A percentile compares a stretch with the other conserved stretches of the same genome.
phyloP scores from a whole-genome alignment of 2,329 filamentous ascomycete genomes.

The Claviceps spartinae region DNA sequence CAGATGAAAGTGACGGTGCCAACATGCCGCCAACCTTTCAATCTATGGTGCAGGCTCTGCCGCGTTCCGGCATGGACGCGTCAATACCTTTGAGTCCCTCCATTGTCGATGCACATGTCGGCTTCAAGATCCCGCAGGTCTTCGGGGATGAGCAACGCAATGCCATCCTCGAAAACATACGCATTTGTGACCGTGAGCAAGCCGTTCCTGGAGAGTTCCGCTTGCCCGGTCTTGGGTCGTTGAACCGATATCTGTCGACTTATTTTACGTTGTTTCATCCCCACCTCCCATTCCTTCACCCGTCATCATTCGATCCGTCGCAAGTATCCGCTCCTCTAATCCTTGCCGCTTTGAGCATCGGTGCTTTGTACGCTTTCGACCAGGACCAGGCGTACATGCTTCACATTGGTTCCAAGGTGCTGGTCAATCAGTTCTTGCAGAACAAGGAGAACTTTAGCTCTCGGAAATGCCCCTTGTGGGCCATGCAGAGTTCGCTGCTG shows the following conservation, averaged over 20 bases:
- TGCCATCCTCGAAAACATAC: slow-evolving; percentile 75
- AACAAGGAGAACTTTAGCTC: slow-evolving; percentile 99
- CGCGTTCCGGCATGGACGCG: slow-evolving; percentile 54
- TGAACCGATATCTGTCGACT: slow-evolving; percentile 87
- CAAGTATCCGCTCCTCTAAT: slow-evolving; percentile 70
- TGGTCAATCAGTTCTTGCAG: slow-evolving; percentile 92
- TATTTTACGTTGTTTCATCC: slow-evolving; percentile 98
- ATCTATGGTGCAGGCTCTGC: slow-evolving; percentile 59
- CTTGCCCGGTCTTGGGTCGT: slow-evolving; percentile 61
- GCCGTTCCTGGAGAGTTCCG: slow-evolving; percentile 82
- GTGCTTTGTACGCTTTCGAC: slow-evolving; percentile 91
- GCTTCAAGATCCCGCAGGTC: slow-evolving; percentile 64
- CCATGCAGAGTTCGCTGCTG: slow-evolving; percentile 89
- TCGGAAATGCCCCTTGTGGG: slow-evolving; percentile 92
- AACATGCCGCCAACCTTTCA: slow-evolving; percentile 53
- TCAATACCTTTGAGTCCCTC: slow-evolving; percentile 63
- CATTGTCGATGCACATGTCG: slow-evolving; percentile 53
- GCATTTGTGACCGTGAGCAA: slow-evolving; percentile 64
- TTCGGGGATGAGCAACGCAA: slow-evolving; percentile 73
- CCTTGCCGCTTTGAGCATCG: slow-evolving; percentile 84
- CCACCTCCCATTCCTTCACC: slow-evolving; percentile 89
- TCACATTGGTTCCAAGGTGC: slow-evolving; percentile 92
- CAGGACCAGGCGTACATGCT: slow-evolving; percentile 94
- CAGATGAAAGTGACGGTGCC: slow-evolving; percentile 46
- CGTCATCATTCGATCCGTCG: slow-evolving; percentile 74